These are phyloP conservation scores for Vicia faba DNA, from an alignment of 306 rosid species.

Conservation along the genomic window DNA sequence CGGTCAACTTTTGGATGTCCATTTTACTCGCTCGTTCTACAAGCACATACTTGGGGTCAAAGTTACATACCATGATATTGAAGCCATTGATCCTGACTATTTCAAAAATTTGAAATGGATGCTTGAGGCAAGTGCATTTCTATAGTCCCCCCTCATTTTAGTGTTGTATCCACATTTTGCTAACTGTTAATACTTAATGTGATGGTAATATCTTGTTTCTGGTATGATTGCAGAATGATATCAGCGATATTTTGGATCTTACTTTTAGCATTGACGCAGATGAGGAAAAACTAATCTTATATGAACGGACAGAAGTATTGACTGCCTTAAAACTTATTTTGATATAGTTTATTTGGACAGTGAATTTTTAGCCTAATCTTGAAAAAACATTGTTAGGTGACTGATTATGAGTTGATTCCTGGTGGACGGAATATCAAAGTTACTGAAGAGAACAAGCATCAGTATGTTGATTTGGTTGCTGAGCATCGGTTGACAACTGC, in stretches of 20 bases:
- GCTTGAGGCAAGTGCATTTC: slow-evolving; percentile 74
- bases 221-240: slow-evolving; percentile 73
- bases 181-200: slow-evolving; percentile 14
- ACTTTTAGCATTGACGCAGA: slow-evolving; percentile 99
- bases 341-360: slow-evolving; percentile 26
- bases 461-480: slow-evolving; percentile 86
- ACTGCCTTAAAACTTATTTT: slow-evolving; percentile 27
- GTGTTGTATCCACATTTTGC: slow-evolving; percentile 6
- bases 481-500: slow-evolving; percentile 98
- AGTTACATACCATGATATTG: slow-evolving; percentile 98
- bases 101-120: slow-evolving; percentile 95
- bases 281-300: slow-evolving; percentile 89
- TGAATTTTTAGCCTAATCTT: slow-evolving; percentile 38
- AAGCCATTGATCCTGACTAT: slow-evolving; percentile 98
- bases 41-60: slow-evolving; percentile 93
- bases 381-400: slow-evolving; percentile 63
- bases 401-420: slow-evolving; percentile 91
- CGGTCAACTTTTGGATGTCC: slow-evolving; percentile 97
- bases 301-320: slow-evolving; percentile 87
- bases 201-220: slow-evolving; percentile 24
- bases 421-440: slow-evolving; percentile 96
- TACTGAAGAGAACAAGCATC: slow-evolving; percentile 95
- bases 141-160: neutral
- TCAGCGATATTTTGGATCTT: slow-evolving; percentile 78
- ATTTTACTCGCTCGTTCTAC: slow-evolving; percentile 99